Percentiles rank a stretch among this genome's conserved stretches.
phyloP scores from a whole-genome alignment of 148 eudicot genomes.

The Bassia scoparia region DNA sequence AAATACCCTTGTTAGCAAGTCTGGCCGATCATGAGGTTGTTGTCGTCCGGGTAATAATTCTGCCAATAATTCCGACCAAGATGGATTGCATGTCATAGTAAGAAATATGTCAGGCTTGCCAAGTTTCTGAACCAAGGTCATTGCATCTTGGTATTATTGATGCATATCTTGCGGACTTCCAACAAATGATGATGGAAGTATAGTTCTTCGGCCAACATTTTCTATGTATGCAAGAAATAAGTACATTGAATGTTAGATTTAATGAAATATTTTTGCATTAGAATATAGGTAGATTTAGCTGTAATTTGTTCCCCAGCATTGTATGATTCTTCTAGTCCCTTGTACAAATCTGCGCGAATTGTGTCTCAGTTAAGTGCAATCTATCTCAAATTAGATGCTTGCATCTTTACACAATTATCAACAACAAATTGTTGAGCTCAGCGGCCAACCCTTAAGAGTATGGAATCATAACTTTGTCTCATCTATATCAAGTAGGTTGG shows the following conservation, averaged over 20 bases:
- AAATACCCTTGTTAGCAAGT: neutral
- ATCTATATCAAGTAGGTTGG: neutral
- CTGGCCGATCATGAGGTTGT: neutral
- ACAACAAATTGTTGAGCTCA: neutral
- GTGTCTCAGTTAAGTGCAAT: neutral
- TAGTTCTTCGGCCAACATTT: neutral
- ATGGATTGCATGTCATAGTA: neutral
- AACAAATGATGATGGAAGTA: neutral
- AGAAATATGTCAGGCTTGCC: constrained; percentile 1
- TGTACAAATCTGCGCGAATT: neutral
- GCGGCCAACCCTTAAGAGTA: neutral
- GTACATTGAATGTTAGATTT: neutral
- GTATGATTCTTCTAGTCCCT: neutral
- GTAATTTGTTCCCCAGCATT: neutral
- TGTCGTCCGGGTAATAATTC: neutral
- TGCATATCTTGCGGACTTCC: too few relatives aligned
- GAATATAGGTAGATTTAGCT: neutral
- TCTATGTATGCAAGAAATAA: too few relatives aligned
- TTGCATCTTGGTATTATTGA: neutral
- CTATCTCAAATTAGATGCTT: neutral
- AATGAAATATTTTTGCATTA: too few relatives aligned
- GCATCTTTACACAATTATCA: neutral
- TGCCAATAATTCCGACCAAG: neutral
- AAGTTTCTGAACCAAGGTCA: neutral
- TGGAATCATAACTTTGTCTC: neutral